Base-by-base conservation (phyloP, 805 yeast species). In the Zygosaccharomyces rouxii region DNA sequence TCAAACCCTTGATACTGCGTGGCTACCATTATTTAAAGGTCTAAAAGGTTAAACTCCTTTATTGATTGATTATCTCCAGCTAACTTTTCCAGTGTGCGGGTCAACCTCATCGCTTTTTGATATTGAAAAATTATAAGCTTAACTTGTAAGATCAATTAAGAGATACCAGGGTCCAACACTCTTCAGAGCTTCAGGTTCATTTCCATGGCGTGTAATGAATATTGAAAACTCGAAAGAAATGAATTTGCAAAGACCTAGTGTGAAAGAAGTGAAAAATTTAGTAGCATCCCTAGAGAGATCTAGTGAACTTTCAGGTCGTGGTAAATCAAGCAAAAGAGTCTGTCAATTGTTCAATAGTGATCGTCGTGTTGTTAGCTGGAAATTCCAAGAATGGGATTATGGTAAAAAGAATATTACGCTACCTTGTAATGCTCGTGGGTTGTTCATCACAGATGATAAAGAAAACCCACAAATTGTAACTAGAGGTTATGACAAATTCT, bases 401-500 rank as follows among this genome's bases (percentile, higher is more conserved):
- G 80, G 80, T 14, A 77, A 74, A 46, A 69, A 71, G 7, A 75
- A 75, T 42, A 69, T 79, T 4, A 50, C 49, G 1, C 69, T 92
- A 7, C 96, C 97, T 0, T 73, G 80, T 4, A 69, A 80, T 44
- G 95, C 97, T 0, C 75, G 99, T 47, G 99, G 99, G 0, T 64
- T 92, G 13, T 92, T 92, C 65, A 85, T 69, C 4, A 64, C 67
- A 10, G 69, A 71, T 6, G 69, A 68, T 13, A 55, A 57, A 1
- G 57, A 52, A 0, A 53, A 62, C 51, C 68, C 69, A 5, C 56
- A 52, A 26, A 84, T 94, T 19, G 81, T 80, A 1, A 81, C 83
- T 1, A 72, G 99, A 56, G 99, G 99, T 0, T 94, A 94, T 64
- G 94, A 94, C 67, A 94, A 94, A 68, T 94, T 94, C 67, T 94